Conservation (phyloP, 331 rosid genomes). For the Quercus lobata region DNA sequence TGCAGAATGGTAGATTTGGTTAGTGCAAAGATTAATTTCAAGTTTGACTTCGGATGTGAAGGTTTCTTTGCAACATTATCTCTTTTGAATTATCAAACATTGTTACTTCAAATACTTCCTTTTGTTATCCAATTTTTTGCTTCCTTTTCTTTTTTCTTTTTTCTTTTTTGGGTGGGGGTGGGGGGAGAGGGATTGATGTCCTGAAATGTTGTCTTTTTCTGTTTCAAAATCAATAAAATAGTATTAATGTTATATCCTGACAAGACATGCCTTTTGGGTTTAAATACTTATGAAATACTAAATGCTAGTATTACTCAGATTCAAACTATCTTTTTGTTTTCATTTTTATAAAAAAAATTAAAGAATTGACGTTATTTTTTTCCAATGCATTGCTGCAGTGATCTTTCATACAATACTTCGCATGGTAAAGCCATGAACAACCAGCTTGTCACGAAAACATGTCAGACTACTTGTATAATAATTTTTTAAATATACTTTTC, state of each 20-base stretch:
- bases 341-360: neutral
- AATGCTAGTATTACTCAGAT: neutral
- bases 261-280: neutral
- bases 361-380: neutral
- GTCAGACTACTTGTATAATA: slow-evolving; percentile 35
- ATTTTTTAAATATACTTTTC: neutral
- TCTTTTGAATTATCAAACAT: no score
- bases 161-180: neutral
- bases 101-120: no score
- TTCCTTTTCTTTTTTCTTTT: neutral
- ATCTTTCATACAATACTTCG: slow-evolving; percentile 89
- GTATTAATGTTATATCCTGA: neutral
- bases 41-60: no score
- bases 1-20: neutral
- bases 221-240: neutral
- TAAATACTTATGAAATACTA: neutral
- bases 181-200: neutral
- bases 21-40: no score
- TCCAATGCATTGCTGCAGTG: slow-evolving; percentile 45
- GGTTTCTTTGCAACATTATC: no score
- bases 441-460: slow-evolving; percentile 51
- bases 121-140: neutral
- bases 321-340: neutral
- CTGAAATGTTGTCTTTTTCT: neutral
- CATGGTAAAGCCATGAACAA: slow-evolving; percentile 58